Conservation (phyloP, 2,329 filamentous ascomycete genomes). For the Venturia carpophila region DNA sequence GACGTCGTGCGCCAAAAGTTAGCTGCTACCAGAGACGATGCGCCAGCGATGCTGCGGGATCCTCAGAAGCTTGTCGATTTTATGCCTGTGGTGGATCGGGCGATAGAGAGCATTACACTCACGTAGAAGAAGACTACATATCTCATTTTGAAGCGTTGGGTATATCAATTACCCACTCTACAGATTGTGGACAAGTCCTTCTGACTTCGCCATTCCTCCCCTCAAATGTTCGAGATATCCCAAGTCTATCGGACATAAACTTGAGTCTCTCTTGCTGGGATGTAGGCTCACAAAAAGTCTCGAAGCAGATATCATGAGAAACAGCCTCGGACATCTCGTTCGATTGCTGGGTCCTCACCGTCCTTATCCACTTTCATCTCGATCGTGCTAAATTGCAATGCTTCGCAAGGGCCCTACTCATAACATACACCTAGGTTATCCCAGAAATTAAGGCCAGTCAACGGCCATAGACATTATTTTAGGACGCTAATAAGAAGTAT, state of each 20-base stretch:
- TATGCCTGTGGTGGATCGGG: constrained; percentile 62
- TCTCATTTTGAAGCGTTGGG: not conserved
- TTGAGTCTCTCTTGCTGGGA: too few species aligned
- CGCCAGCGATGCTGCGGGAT: constrained; percentile 70
- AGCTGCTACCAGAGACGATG: constrained; percentile 58
- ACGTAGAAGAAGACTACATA: not conserved
- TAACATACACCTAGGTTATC: too few species aligned
- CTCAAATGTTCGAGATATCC: not conserved
- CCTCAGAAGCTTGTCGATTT: constrained; percentile 65
- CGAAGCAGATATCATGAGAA: too few species aligned
- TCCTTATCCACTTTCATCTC: too few species aligned
- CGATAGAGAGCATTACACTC: constrained; percentile 19
- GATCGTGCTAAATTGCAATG: too few species aligned
- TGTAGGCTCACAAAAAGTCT: too few species aligned
- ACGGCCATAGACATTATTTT: too few species aligned
- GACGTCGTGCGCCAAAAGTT: constrained; percentile 59
- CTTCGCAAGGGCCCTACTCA: too few species aligned
- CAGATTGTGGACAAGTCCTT: not conserved
- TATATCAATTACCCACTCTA: not conserved
- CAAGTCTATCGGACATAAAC: not conserved
- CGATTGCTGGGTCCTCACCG: too few species aligned
- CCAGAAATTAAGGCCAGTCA: too few species aligned
- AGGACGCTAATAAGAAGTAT: too few species aligned
- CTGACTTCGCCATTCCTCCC: not conserved
- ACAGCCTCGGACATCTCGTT: too few species aligned